These are phyloP conservation scores for Astragalus membranaceus DNA, from an alignment of 306 rosid species.

Conservation along the genomic window DNA sequence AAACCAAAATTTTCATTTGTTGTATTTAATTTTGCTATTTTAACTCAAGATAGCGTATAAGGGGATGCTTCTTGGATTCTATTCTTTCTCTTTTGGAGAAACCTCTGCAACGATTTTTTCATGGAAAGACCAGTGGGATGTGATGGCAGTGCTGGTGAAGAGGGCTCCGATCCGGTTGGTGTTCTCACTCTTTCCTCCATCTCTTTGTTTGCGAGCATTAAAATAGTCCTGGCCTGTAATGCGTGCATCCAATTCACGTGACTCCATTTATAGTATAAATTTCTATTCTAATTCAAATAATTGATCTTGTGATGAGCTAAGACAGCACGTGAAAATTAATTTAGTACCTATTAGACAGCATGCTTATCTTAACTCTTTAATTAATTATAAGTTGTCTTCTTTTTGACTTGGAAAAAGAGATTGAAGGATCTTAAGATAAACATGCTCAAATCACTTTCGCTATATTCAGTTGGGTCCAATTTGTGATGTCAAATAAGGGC, in stretches of 20 bases:
- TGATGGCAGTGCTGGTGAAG: constrained; percentile 26
- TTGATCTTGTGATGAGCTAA: neutral
- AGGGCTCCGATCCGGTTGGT: constrained; percentile 17
- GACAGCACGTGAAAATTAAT: neutral
- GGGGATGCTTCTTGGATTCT: constrained; percentile 56
- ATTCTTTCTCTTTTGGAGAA: constrained; percentile 70
- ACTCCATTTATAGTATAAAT: neutral
- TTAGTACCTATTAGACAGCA: no score
- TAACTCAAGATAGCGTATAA: neutral
- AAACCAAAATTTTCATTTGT: neutral
- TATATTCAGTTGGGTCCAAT: neutral
- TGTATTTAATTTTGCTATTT: neutral
- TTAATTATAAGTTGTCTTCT: no score
- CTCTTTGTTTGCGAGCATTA: constrained; percentile 41
- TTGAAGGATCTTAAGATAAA: neutral
- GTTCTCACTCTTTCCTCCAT: constrained; percentile 35
- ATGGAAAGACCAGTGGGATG: constrained; percentile 43
- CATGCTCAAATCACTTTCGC: neutral
- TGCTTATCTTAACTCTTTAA: no score
- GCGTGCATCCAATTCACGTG: neutral
- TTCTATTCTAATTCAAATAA: neutral
- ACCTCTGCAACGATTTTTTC: constrained; percentile 66
- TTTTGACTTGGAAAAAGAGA: no score
- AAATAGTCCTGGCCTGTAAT: constrained; percentile 40
- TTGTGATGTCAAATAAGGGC: constrained; percentile 12